A percentile compares a stretch with the other conserved stretches of the same genome.
Evolutionary conservation across 2,329 filamentous ascomycete species (phyloP).

Genomic region (Coniochaeta prunicola): DNA sequence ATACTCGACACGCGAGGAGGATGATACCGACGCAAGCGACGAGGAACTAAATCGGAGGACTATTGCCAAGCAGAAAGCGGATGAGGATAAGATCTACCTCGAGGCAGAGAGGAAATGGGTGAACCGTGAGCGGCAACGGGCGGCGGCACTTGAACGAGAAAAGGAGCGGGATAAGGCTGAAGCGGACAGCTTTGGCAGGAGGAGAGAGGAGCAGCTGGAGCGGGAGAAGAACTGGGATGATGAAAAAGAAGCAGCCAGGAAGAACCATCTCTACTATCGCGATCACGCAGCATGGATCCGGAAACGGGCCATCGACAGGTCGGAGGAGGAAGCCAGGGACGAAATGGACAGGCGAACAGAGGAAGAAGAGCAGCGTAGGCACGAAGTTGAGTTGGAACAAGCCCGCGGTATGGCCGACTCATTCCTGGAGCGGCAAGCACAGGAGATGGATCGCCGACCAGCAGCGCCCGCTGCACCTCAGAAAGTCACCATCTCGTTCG

Average conservation of each 20-base stretch:
- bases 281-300: constrained; percentile 81
- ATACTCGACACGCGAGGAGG: constrained; percentile 61
- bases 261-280: constrained; percentile 74
- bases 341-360: constrained; percentile 77
- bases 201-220: constrained; percentile 63
- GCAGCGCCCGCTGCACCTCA: constrained; percentile 49
- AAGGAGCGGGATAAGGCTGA: constrained; percentile 73
- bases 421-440: constrained; percentile 78
- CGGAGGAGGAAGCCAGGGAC: constrained; percentile 68
- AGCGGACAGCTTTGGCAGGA: constrained; percentile 54
- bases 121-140: constrained; percentile 77
- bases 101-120: constrained; percentile 88
- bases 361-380: constrained; percentile 62
- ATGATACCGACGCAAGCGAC: constrained; percentile 83
- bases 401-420: constrained; percentile 81
- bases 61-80: constrained; percentile 61
- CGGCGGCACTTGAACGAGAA: constrained; percentile 80
- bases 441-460: constrained; percentile 55
- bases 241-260: constrained; percentile 68
- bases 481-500: constrained; percentile 88
- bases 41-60: constrained; percentile 73
- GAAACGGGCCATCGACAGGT: constrained; percentile 66
- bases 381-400: constrained; percentile 66
- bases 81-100: constrained; percentile 72
- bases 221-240: constrained; percentile 74